Conservation (phyloP, 2,329 filamentous ascomycete species). For the Sporothrix protearum region DNA sequence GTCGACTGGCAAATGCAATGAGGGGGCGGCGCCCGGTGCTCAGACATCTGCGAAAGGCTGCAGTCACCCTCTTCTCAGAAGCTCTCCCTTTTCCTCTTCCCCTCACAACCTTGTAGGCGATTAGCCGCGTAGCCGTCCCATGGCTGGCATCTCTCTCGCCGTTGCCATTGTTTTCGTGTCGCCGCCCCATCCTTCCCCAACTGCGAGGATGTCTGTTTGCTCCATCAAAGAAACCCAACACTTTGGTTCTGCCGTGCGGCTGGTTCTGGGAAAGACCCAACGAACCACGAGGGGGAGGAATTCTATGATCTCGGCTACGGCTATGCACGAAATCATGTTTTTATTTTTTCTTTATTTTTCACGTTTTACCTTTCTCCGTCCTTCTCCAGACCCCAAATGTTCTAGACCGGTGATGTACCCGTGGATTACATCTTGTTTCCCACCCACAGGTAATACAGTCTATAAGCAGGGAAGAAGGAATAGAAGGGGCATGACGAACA, state of each 20-base stretch:
- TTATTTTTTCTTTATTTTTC: not conserved
- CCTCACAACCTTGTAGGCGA: not conserved
- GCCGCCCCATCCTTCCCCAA: not conserved
- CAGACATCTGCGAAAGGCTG: not conserved
- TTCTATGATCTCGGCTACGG: not conserved
- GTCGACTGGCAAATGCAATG: not conserved
- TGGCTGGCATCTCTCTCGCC: not conserved
- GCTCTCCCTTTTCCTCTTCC: not conserved
- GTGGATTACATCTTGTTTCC: not conserved
- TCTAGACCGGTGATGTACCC: not conserved
- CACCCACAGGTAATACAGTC: not conserved
- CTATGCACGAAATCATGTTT: not conserved
- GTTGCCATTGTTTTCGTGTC: not conserved
- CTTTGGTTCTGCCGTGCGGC: not conserved
- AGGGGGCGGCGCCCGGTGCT: too few species aligned
- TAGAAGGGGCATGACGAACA: not conserved
- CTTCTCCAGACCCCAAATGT: not conserved
- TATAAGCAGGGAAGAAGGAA: not conserved
- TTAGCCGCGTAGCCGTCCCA: constrained; percentile 17
- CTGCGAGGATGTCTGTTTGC: not conserved
- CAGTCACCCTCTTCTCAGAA: too few species aligned
- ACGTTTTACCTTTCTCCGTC: not conserved
- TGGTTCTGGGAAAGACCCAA: not conserved
- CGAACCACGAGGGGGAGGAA: not conserved
- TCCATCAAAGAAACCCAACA: not conserved